phyloP scores from a whole-genome alignment of 164 flowering plant genomes.

The Magnolia officinalis region DNA sequence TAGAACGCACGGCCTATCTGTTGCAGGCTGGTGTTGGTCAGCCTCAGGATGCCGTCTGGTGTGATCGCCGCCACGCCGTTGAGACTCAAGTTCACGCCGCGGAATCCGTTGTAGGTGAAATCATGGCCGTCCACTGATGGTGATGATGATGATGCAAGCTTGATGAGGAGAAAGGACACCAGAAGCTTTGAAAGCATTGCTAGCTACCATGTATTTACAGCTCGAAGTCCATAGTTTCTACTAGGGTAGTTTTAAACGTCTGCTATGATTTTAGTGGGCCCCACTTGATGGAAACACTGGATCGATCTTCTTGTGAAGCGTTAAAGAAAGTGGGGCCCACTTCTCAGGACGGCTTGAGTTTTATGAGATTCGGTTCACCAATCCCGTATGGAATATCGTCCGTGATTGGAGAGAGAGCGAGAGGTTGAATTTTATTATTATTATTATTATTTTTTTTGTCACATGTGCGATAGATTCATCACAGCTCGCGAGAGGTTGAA shows the following conservation, averaged over 20 bases:
- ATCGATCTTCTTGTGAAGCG: not conserved
- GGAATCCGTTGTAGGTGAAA: not conserved
- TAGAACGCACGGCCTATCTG: slow-evolving; percentile 16
- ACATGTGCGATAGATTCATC: too few species aligned
- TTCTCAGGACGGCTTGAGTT: too few species aligned
- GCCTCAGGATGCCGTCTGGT: slow-evolving; percentile 7
- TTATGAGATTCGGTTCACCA: too few species aligned
- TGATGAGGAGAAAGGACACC: not conserved
- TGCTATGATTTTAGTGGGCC: not conserved
- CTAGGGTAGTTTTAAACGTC: not conserved
- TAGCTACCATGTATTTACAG: slow-evolving; percentile 2
- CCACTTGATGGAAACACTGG: not conserved
- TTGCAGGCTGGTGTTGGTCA: not conserved
- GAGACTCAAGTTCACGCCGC: not conserved
- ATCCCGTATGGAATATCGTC: too few species aligned
- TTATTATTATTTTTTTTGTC: too few species aligned
- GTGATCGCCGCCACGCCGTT: slow-evolving; percentile 9
- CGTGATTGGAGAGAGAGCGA: too few species aligned
- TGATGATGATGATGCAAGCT: not conserved
- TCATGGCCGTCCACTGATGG: not conserved
- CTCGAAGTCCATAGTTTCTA: slow-evolving; percentile 3
- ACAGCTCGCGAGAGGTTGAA: too few species aligned
- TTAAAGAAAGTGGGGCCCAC: too few species aligned
- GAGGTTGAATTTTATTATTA: too few species aligned
- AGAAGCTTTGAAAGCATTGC: slow-evolving; percentile 1